phyloP scores from a whole-genome alignment of 805 yeast genomes.

The Vanderwaltozyma tropicalis region DNA sequence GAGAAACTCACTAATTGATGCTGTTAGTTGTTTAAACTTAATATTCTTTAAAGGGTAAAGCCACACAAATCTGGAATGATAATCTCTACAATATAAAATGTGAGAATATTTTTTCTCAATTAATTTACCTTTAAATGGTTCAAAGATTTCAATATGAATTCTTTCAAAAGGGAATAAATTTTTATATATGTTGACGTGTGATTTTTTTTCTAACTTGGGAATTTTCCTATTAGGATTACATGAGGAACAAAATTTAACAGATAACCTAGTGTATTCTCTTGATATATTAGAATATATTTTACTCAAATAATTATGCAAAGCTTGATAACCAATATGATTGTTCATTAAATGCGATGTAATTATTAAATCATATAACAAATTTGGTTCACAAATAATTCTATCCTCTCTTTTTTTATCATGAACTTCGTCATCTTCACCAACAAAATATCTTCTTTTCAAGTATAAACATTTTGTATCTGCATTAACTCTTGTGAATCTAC shows the following conservation, averaged over 20 bases:
- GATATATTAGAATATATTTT: slow-evolving; percentile 21
- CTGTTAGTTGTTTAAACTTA: slow-evolving; percentile 14
- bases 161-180: slow-evolving; percentile 20
- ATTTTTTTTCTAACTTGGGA: slow-evolving; percentile 7
- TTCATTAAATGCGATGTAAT: slow-evolving; percentile 26
- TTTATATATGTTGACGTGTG: slow-evolving; percentile 12
- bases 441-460: slow-evolving; percentile 18
- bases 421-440: slow-evolving; percentile 13
- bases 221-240: slow-evolving; percentile 16
- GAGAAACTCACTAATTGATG: slow-evolving; percentile 11
- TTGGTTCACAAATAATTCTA: slow-evolving; percentile 24
- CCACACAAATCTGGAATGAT: slow-evolving; percentile 24
- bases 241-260: slow-evolving; percentile 20
- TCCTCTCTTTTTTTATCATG: slow-evolving; percentile 17
- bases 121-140: slow-evolving; percentile 15
- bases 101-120: slow-evolving; percentile 23
- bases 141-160: slow-evolving; percentile 23
- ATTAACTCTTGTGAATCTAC: not conserved
- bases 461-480: slow-evolving; percentile 13
- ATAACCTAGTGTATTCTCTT: slow-evolving; percentile 10
- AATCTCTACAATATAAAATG: slow-evolving; percentile 22
- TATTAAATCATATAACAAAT: slow-evolving; percentile 18
- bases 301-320: slow-evolving; percentile 10
- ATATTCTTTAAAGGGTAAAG: slow-evolving; percentile 19
- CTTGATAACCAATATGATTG: slow-evolving; percentile 13